Evolutionary conservation across 148 eudicot genomes (phyloP), one percentile per base, ranked within the genome.

Genomic region (Cornus suecica): DNA sequence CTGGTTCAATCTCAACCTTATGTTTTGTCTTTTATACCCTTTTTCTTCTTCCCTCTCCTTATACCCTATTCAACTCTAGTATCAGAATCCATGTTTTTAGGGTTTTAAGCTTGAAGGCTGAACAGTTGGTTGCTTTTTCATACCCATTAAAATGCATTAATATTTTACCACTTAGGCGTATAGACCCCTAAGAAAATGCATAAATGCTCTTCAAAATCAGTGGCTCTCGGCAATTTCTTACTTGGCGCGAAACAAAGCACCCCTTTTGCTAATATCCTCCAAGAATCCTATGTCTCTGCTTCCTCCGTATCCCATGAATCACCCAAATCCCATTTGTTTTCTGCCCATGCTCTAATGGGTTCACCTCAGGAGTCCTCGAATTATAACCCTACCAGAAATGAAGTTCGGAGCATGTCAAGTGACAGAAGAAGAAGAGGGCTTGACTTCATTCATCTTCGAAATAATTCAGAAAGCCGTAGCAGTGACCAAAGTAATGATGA

Each of bases 401-500:
- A 72, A 13, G 31, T 60, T 72, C 52, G 48, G 4, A 24, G 22
- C 10, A 31, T 52, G 64, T 60, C 66, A 10, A 72, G 22, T 69
- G 66, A 45, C 31, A 62, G 34, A 29, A 75, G 51, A 41, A 78
- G 71, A 41, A 78, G 71, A 71, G 85, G 87, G 82, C 68, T 71
- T 32, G 86, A 78, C 63, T 82, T 89, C 54, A 83, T 87, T 5
- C 66, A 81, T 66, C 84, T 91, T 16, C 83, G 86, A 32, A 80
- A 61, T 25, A 69, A 76, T 2, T 78, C 75, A 64, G 76, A 66
- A 31, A 51, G 32, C 48, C 63, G 27, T 72, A 20, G 84, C 63
- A 70, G 67, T 66, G 84, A 78, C 75, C 84, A 74, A 54, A 79
- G 41, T 60, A 45, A 70, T 58, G 96, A 92, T 75, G 97, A 88